Percentiles rank a stretch among this genome's conserved stretches.
Conservation (phyloP, 352 stramenopile genomes). For the Phytopythium sindhum region DNA sequence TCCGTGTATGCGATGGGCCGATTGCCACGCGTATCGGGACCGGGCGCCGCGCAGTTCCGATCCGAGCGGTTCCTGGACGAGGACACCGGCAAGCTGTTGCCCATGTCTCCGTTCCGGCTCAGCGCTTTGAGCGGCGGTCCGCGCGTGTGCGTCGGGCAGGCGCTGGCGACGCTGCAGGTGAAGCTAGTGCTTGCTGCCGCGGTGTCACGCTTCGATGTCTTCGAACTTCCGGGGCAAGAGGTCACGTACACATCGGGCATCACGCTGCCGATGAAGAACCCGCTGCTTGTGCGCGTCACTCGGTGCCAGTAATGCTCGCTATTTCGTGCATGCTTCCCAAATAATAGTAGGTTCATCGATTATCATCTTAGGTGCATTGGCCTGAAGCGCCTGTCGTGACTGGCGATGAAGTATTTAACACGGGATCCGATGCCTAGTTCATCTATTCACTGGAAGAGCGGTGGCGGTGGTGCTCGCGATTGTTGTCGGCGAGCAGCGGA, state of each 20-base stretch:
- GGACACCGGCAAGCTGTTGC: constrained; percentile 20
- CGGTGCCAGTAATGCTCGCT: background rate
- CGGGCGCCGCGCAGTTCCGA: constrained; percentile 35
- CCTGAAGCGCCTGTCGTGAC: no score
- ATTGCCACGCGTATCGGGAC: constrained; percentile 40
- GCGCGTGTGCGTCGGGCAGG: constrained; percentile 37
- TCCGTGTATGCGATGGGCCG: constrained; percentile 39
- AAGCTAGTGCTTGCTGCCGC: constrained; percentile 64
- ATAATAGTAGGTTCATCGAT: background rate
- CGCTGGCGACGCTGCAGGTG: constrained; percentile 47
- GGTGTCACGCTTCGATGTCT: constrained; percentile 35
- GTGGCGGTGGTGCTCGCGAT: constrained; percentile 14
- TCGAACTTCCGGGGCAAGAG: constrained; percentile 47
- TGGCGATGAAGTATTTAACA: background rate
- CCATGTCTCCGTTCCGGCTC: constrained; percentile 27
- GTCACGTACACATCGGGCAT: constrained; percentile 70
- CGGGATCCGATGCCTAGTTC: background rate
- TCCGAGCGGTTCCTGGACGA: constrained; percentile 46
- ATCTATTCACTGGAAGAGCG: constrained; percentile 20
- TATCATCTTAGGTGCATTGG: no score
- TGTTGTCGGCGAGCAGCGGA: constrained; percentile 22
- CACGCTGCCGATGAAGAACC: constrained; percentile 41
- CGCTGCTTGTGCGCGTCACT: constrained; percentile 17
- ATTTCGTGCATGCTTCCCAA: background rate
- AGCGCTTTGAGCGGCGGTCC: constrained; percentile 36